These are phyloP conservation scores for Bremia lactucae DNA, from an alignment of 352 stramenopile genomes.

Conservation along the genomic window DNA sequence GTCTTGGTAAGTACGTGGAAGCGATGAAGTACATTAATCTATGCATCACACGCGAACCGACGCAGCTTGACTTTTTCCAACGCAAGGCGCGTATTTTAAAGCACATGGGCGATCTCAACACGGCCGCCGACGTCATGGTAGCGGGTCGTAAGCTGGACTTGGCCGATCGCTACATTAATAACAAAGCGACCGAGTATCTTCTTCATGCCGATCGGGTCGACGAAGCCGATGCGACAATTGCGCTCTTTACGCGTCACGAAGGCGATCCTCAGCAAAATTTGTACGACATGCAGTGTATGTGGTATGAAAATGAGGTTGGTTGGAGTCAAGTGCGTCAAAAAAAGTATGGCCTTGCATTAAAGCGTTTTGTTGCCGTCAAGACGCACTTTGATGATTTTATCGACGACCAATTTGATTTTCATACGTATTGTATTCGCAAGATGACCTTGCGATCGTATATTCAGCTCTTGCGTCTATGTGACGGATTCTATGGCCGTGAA, in stretches of 20 bases:
- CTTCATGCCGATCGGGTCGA: constrained; percentile 88
- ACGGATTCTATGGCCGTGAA: constrained; percentile 84
- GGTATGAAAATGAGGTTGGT: constrained; percentile 93
- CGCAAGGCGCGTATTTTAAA: constrained; percentile 91
- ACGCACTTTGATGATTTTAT: constrained; percentile 97
- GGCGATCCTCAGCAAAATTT: constrained; percentile 95
- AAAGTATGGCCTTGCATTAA: constrained; percentile 82
- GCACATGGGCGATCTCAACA: constrained; percentile 84
- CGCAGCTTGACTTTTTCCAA: constrained; percentile 90
- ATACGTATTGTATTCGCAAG: constrained; percentile 97
- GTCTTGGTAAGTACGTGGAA: constrained; percentile 74
- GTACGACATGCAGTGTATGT: constrained; percentile 98
- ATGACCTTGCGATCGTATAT: constrained; percentile 95
- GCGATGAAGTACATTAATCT: constrained; percentile 87
- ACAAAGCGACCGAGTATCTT: constrained; percentile 96
- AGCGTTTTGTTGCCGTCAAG: constrained; percentile 91
- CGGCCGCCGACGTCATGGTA: constrained; percentile 89
- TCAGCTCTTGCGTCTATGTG: constrained; percentile 90
- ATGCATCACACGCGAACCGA: constrained; percentile 89
- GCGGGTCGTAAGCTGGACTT: constrained; percentile 90
- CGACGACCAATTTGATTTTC: constrained; percentile 99
- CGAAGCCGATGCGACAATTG: constrained; percentile 89
- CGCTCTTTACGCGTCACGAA: constrained; percentile 94
- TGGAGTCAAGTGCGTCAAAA: constrained; percentile 46
- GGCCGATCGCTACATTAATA: constrained; percentile 98